Evolutionary conservation across 495 filamentous ascomycete genomes (phyloP), one percentile per base, ranked within the genome.

Genomic region (Polyplosphaeria fusca): DNA sequence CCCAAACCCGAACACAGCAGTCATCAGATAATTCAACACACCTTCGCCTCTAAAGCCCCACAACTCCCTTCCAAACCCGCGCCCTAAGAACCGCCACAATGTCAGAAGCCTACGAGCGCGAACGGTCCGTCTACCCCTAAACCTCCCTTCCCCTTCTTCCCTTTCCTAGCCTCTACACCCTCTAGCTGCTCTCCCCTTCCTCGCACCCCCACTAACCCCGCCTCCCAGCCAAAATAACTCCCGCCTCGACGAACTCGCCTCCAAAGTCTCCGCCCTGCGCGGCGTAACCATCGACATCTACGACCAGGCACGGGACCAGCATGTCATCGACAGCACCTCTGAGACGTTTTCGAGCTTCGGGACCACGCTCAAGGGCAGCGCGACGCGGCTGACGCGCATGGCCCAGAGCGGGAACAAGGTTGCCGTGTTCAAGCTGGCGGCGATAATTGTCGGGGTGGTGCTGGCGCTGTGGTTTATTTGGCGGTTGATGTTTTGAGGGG

Each of bases 251-350:
- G 91, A 94, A 65, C 86, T 98, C 20, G 85, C 88, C 14, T 78
- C 80, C 23, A 98, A 98, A 72, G 89, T 96, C 26, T 88, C 88
- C 40, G 89, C 90, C 28, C 80, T 98, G 47, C 91, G 91, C 66
- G 85, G 85, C 61, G 90, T 98, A n/a, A 98, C 93, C n/a, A 83
- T 96, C 40, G 89, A 97, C 74, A 98, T 98, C 69, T 95, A 96
- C 75, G 91, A 96, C 74, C 87, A 91, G 68, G 93, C 93, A 35
- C 80, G 88, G 35, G 82, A 86, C 65, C 91, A 96, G 66, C 82
- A 86, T 47, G 79, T 93, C 24, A 87, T 98, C 54, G 90, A 97
- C 70, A 79, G 82, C 63, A 89, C 88, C 39, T 82, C 68, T 47
- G 83, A 86, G 62, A 79, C 81, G 44, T 87, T 87, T 72, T 83